These are phyloP conservation scores for Combretum micranthum DNA, from an alignment of 345 rosid species.

Conservation along the genomic window DNA sequence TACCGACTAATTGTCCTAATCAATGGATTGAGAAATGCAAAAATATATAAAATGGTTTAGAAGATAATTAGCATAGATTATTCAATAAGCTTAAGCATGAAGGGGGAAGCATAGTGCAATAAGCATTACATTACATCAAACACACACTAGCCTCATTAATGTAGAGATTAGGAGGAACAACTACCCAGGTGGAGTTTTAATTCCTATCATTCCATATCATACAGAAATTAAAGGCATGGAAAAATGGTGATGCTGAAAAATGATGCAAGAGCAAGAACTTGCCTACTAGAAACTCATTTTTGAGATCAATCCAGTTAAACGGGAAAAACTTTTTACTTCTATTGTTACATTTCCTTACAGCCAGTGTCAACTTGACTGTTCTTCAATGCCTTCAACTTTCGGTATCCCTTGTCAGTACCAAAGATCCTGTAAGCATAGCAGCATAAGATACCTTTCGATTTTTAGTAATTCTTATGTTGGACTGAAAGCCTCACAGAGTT, in stretches of 20 bases:
- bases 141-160: not conserved
- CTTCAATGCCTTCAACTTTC: slow-evolving; percentile 75
- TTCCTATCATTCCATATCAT: slow-evolving; percentile 12
- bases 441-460: not conserved
- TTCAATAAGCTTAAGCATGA: too few relatives aligned
- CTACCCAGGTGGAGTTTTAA: slow-evolving; percentile 1
- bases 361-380: slow-evolving; percentile 23
- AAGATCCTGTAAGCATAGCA: slow-evolving; percentile 56
- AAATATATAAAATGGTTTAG: too few relatives aligned
- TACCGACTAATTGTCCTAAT: too few relatives aligned
- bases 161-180: slow-evolving; percentile 1
- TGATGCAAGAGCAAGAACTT: slow-evolving; percentile 12
- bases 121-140: not conserved
- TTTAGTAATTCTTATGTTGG: too few relatives aligned
- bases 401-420: slow-evolving; percentile 90
- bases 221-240: slow-evolving; percentile 13
- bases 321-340: slow-evolving; percentile 7
- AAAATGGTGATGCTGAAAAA: slow-evolving; percentile 20
- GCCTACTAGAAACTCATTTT: slow-evolving; percentile 11
- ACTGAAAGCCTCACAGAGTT: too few relatives aligned
- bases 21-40: too few relatives aligned
- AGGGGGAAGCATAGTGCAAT: too few relatives aligned
- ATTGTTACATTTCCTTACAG: slow-evolving; percentile 26
- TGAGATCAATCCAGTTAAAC: slow-evolving; percentile 16
- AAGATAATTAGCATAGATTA: too few relatives aligned